A percentile compares a stretch with the other conserved stretches of the same genome.
These are phyloP conservation scores for Blastobotrys mokoenaii DNA, from an alignment of 805 yeast genomes.

Conservation along the genomic window DNA sequence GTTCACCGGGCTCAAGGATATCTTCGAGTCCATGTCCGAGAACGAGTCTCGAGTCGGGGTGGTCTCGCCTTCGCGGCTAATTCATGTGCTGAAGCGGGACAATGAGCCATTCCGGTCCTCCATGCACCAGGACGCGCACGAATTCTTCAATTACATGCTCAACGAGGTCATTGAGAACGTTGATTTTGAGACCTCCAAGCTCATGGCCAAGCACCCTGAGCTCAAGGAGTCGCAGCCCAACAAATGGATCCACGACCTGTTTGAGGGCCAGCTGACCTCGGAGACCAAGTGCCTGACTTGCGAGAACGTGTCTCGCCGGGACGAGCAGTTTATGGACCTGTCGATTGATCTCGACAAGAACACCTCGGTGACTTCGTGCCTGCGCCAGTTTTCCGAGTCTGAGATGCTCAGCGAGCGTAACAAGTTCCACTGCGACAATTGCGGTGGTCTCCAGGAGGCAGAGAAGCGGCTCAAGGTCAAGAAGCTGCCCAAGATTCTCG, in stretches of 20 bases:
- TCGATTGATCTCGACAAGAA: slow-evolving; percentile 76
- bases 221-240: slow-evolving; percentile 10
- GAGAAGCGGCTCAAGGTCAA: slow-evolving; percentile 79
- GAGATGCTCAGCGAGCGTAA: slow-evolving; percentile 82
- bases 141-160: slow-evolving; percentile 78
- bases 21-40: slow-evolving; percentile 77
- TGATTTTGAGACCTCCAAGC: slow-evolving; percentile 20
- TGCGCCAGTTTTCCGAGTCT: slow-evolving; percentile 73
- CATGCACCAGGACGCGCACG: slow-evolving; percentile 99
- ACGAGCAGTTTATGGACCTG: slow-evolving; percentile 80
- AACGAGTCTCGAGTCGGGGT: slow-evolving; percentile 65
- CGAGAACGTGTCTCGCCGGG: slow-evolving; percentile 70
- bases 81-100: slow-evolving; percentile 68
- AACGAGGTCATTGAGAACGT: slow-evolving; percentile 56
- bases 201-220: not conserved
- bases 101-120: slow-evolving; percentile 79
- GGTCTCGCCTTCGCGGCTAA: slow-evolving; percentile 69
- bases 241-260: slow-evolving; percentile 54
- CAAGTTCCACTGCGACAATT: slow-evolving; percentile 86
- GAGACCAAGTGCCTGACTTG: slow-evolving; percentile 88
- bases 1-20: slow-evolving; percentile 67
- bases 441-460: slow-evolving; percentile 89
- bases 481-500: slow-evolving; percentile 65
- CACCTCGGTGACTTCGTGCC: slow-evolving; percentile 65
- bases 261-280: slow-evolving; percentile 78